Conservation (phyloP, 2,329 filamentous ascomycete genomes). For the Celoporthe dispersa region DNA sequence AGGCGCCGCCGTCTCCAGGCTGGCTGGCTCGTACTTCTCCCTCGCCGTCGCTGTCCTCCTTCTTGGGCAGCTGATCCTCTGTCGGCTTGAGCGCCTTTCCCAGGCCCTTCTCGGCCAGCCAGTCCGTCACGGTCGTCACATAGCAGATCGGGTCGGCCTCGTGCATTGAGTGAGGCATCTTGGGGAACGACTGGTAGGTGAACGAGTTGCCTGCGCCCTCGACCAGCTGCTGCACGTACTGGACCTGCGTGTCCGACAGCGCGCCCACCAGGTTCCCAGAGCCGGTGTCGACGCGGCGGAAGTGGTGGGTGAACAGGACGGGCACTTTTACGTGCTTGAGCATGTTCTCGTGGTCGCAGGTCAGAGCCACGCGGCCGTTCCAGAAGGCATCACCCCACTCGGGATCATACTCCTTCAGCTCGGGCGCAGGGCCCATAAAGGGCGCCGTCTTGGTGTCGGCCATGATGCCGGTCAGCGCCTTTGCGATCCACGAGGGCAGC, state of each 20-base stretch:
- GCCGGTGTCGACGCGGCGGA: slow-evolving; percentile 23
- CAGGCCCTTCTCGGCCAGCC: slow-evolving; percentile 26
- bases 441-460: slow-evolving; percentile 23
- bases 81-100: slow-evolving; percentile 22
- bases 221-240: slow-evolving; percentile 26
- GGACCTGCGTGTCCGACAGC: slow-evolving; percentile 24
- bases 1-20: slow-evolving; percentile 10
- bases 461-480: slow-evolving; percentile 24
- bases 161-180: slow-evolving; percentile 30
- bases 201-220: slow-evolving; percentile 28
- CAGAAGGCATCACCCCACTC: slow-evolving; percentile 29
- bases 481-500: slow-evolving; percentile 27
- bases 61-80: slow-evolving; percentile 3
- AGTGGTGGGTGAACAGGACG: slow-evolving; percentile 31
- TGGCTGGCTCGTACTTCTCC: slow-evolving; percentile 1
- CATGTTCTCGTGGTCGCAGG: slow-evolving; percentile 31
- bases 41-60: neutral
- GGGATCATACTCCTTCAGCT: slow-evolving; percentile 30
- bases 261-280: slow-evolving; percentile 26
- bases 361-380: slow-evolving; percentile 20
- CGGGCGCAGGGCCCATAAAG: slow-evolving; percentile 21
- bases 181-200: slow-evolving; percentile 26
- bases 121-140: slow-evolving; percentile 26
- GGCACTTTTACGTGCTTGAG: slow-evolving; percentile 31
- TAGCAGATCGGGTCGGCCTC: slow-evolving; percentile 26